A percentile compares a stretch with the other conserved stretches of the same genome.
phyloP scores from a whole-genome alignment of 2,329 filamentous ascomycete species.

The Pyricularia sp. region DNA sequence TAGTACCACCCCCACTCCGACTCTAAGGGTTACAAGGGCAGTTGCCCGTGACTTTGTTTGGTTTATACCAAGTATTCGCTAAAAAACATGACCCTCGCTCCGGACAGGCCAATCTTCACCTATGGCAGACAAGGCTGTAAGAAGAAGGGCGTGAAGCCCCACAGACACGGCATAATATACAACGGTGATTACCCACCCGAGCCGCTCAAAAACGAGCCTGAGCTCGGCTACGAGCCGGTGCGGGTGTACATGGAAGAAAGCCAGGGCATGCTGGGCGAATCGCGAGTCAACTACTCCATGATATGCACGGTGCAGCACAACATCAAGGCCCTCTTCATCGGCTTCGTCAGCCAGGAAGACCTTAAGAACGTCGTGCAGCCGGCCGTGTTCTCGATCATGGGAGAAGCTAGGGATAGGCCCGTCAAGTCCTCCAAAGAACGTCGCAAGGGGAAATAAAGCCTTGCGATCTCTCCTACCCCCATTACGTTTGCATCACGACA shows the following conservation, averaged over 20 bases:
- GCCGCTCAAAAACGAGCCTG: constrained; percentile 30
- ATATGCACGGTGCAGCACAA: constrained; percentile 49
- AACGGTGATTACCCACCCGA: constrained; percentile 22
- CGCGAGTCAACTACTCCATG: constrained; percentile 50
- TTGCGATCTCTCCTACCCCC: too few species aligned
- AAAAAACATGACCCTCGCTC: neutral
- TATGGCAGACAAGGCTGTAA: constrained; percentile 42
- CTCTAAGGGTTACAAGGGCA: too few species aligned
- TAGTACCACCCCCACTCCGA: constrained; percentile 18
- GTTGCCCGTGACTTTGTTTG: too few species aligned
- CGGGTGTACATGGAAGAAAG: constrained; percentile 30
- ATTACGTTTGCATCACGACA: neutral
- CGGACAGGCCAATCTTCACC: constrained; percentile 41
- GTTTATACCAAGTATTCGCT: neutral
- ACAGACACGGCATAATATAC: constrained; percentile 44
- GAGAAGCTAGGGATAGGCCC: neutral
- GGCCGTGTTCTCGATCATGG: neutral
- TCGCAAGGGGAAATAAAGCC: neutral
- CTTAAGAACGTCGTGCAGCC: constrained; percentile 17
- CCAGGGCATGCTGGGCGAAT: constrained; percentile 38
- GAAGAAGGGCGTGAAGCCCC: constrained; percentile 42
- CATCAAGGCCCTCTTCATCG: constrained; percentile 46
- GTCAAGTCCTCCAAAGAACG: neutral
- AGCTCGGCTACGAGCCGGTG: constrained; percentile 37
- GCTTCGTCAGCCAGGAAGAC: constrained; percentile 29